Base-by-base conservation (phyloP, 176 grass and related monocot genomes). In the Zea luxurians region DNA sequence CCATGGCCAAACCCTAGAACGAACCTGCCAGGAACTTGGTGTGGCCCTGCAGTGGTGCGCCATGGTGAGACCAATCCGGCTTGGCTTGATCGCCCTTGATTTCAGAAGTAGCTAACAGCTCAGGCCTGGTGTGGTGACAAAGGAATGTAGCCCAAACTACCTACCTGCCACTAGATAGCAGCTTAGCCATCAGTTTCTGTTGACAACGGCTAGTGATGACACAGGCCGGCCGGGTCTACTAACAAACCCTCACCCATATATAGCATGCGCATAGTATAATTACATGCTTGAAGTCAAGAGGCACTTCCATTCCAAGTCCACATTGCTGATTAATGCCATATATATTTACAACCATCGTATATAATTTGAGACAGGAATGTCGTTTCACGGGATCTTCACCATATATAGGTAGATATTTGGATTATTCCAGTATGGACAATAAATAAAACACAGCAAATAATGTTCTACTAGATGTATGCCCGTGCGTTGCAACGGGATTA, bases 1-100 rank as follows among this genome's bases (percentile, higher is more conserved):
- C 37, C 46, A 27, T 43, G 63, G 76, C 37, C 36, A 67, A 79
- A 79, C 77, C 77, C 77, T 79, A 78, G 47, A 67, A 41, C 35
- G 3, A 34, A 11, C 1, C 8, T 34, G 20, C 59, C 21, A 61
- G 21, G 9, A 61, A 0, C n/a, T 53, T 58, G 6, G 16, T 16
- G 42, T 45, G 48, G 35, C 46, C 36, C 16, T 42, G 27, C 13
- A 27, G n/a, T 6, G 42, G 50, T 15, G 12, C 2, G 66, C n/a
- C 13, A 70, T 45, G n/a, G 12, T 15, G 9, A 3, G 61, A 67
- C 34, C 27, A 35, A n/a, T 73, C 6, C 35, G 8, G 17, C 47
- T 8, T 48, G 44, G n/a, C 3, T 66, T 65, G 8, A 34, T 27
- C 20, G 9, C 34, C 49, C 34, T 49, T 49, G 11, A 48, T 27